Conservation (phyloP, 163 green algal species). For the Volvox carteri region DNA sequence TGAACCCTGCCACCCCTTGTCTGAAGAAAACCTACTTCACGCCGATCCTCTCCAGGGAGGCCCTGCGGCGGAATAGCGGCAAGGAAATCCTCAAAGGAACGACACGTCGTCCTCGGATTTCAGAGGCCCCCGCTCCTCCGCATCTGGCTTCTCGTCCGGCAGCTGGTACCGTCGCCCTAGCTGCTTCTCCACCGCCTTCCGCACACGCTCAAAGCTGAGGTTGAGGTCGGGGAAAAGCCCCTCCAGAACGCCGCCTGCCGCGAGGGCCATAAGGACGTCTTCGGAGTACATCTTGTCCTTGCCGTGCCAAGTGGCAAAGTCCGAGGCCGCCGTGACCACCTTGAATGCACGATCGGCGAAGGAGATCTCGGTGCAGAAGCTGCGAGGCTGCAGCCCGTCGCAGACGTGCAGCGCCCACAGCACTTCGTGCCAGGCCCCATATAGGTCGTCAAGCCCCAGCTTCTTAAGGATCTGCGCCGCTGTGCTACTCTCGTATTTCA, state of each 20-base stretch:
- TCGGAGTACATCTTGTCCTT: conserved; percentile 67
- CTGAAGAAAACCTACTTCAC: too few relatives aligned
- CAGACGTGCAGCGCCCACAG: conserved; percentile 74
- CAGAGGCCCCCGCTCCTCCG: conserved; percentile 13
- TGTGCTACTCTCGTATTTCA: conserved; percentile 69
- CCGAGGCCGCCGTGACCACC: conserved; percentile 60
- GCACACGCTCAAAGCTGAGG: conserved; percentile 65
- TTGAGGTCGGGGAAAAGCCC: conserved; percentile 73
- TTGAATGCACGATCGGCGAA: conserved; percentile 65
- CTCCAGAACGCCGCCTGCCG: conserved; percentile 63
- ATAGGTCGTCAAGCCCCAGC: conserved; percentile 70
- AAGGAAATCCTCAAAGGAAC: conserved; percentile 17
- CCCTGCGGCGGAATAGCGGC: too few relatives aligned
- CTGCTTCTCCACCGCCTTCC: conserved; percentile 67
- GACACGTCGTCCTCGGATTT: conserved; percentile 54
- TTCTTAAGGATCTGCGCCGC: conserved; percentile 63
- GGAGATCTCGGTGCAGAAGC: conserved; percentile 59
- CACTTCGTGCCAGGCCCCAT: conserved; percentile 77
- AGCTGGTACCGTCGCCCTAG: conserved; percentile 64
- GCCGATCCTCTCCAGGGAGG: too few relatives aligned
- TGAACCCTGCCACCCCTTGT: too few relatives aligned
- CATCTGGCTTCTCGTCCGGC: conserved; percentile 55
- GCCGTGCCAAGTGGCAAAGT: conserved; percentile 68
- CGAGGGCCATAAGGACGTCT: conserved; percentile 74
- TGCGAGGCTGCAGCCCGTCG: conserved; percentile 66